phyloP scores from a whole-genome alignment of 768 basidiomycete genomes.

The Leucosporidium creatinivorum region DNA sequence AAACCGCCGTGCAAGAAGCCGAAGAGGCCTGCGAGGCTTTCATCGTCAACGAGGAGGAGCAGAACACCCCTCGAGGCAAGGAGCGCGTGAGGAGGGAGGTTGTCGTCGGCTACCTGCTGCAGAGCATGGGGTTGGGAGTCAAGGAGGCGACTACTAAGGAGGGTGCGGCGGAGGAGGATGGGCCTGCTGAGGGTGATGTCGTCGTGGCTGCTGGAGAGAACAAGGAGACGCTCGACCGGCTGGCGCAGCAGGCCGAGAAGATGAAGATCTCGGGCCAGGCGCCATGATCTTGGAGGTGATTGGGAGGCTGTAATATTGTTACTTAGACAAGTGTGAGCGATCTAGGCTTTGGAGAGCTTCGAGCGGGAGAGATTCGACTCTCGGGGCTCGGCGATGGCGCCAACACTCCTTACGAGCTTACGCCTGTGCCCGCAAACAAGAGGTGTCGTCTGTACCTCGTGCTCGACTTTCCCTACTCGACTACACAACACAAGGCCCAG shows the following conservation, averaged over 20 bases:
- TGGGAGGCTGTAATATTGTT: too few species aligned
- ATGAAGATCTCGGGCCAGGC: neutral
- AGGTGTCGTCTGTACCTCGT: too few species aligned
- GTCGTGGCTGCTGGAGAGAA: conserved; percentile 14
- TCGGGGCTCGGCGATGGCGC: too few species aligned
- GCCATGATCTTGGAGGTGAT: too few species aligned
- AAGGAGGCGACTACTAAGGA: conserved; percentile 19
- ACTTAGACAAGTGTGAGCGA: too few species aligned
- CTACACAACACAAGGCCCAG: too few species aligned
- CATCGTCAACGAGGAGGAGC: conserved; percentile 23
- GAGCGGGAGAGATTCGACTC: too few species aligned
- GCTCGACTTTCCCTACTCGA: too few species aligned
- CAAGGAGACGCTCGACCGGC: conserved; percentile 14
- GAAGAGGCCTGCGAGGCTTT: conserved; percentile 28
- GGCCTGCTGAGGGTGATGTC: neutral
- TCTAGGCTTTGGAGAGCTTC: too few species aligned
- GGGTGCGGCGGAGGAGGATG: conserved; percentile 9
- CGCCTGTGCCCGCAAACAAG: too few species aligned
- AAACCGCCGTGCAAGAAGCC: conserved; percentile 31
- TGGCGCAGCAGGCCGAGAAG: neutral
- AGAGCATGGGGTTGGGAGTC: conserved; percentile 31
- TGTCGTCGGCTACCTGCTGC: conserved; percentile 26
- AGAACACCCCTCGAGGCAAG: conserved; percentile 1
- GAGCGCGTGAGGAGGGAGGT: conserved; percentile 30
- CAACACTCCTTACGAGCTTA: too few species aligned